A percentile compares a stretch with the other conserved stretches of the same genome.
phyloP scores from a whole-genome alignment of 108 stramenopile genomes.

The Conticribra guillardii region DNA sequence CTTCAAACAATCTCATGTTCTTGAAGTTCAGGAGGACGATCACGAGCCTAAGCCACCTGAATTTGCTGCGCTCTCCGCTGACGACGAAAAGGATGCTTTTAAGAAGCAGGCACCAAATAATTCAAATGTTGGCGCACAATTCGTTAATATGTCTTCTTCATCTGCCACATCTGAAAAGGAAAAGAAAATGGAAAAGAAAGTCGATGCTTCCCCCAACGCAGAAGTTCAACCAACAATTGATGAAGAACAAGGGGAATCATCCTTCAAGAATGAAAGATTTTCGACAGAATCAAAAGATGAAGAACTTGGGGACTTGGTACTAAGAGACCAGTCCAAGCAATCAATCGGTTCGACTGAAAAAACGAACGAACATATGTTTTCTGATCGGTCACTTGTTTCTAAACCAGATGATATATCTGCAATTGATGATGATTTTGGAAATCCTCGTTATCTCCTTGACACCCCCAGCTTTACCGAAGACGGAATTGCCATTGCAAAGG shows the following conservation, averaged over 20 bases:
- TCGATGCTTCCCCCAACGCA: too few relatives aligned
- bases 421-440: not conserved
- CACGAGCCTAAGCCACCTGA: not conserved
- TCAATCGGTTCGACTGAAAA: too few relatives aligned
- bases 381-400: too few relatives aligned
- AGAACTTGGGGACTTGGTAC: too few relatives aligned
- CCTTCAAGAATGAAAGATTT: too few relatives aligned
- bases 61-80: not conserved
- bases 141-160: not conserved
- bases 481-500: slow-evolving; percentile 24
- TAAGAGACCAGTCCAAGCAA: not conserved
- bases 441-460: not conserved
- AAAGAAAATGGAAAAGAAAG: too few relatives aligned
- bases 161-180: not conserved
- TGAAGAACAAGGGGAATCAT: not conserved
- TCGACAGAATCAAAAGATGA: too few relatives aligned
- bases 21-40: not conserved
- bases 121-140: not conserved
- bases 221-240: too few relatives aligned
- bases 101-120: not conserved
- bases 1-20: not conserved
- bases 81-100: not conserved
- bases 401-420: too few relatives aligned
- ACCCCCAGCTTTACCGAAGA: slow-evolving; percentile 4
- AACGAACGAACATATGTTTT: too few relatives aligned